A percentile compares a stretch with the other conserved stretches of the same genome.
Conservation (phyloP, 306 rosid species). For the Inga oerstediana region DNA sequence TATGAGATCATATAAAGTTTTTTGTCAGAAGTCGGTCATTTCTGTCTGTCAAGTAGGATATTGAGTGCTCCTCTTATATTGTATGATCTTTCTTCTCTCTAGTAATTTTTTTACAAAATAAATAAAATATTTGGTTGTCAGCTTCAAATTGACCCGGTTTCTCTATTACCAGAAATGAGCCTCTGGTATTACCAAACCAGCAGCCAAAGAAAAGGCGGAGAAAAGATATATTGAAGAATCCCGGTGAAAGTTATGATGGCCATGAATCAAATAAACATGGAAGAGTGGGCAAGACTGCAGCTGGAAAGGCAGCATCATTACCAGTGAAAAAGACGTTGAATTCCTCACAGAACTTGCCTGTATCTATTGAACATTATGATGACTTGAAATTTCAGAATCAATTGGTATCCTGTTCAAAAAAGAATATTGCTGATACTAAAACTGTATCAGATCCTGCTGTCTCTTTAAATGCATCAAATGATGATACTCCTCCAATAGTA, state of each 20-base stretch:
- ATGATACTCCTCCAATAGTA: conserved; percentile 49
- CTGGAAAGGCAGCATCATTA: conserved; percentile 56
- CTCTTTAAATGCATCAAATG: conserved; percentile 62
- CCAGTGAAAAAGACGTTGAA: conserved; percentile 52
- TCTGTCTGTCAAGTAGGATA: too few species aligned
- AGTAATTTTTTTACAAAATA: too few species aligned
- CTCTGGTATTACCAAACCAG: conserved; percentile 71
- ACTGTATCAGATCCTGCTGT: conserved; percentile 53
- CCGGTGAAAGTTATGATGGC: conserved; percentile 56
- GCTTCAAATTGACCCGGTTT: too few species aligned
- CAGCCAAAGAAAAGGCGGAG: conserved; percentile 95
- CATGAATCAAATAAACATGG: conserved; percentile 59
- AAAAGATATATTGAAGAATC: conserved; percentile 74
- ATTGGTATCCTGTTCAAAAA: conserved; percentile 53
- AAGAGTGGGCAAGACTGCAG: conserved; percentile 66
- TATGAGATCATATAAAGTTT: too few species aligned
- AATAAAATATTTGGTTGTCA: too few species aligned
- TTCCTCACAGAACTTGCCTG: conserved; percentile 51
- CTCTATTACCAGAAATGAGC: conserved; percentile 50
- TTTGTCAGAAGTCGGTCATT: too few species aligned
- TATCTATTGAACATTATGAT: conserved; percentile 52
- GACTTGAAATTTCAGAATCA: conserved; percentile 60
- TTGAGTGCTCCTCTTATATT: too few species aligned
- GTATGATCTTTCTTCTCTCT: too few species aligned
- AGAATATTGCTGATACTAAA: conserved; percentile 62